A percentile compares a stretch with the other conserved stretches of the same genome.
Evolutionary conservation across 257 asterid species (phyloP).

Genomic region (Lavandula angustifolia): DNA sequence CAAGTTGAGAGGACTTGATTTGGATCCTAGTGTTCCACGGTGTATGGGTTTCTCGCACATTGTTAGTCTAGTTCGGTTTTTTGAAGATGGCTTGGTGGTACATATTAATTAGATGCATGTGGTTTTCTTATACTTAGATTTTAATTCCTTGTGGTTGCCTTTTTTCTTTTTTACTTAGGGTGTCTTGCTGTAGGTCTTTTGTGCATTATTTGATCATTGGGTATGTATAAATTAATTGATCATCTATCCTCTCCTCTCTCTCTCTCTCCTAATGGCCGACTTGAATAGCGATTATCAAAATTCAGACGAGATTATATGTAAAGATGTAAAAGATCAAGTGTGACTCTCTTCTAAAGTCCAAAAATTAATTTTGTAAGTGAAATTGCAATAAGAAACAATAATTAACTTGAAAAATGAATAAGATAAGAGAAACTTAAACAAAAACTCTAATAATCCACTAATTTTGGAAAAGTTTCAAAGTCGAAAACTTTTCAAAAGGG

Average conservation of each 20-base stretch:
- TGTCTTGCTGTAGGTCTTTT: slow-evolving; percentile 1
- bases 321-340: too few species aligned
- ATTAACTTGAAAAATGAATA: too few species aligned
- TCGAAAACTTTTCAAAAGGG: too few species aligned
- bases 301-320: too few species aligned
- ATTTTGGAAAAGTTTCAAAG: too few species aligned
- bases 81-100: slow-evolving; percentile 20
- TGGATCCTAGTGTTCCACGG: too few species aligned
- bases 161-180: slow-evolving; percentile 16
- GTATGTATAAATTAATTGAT: slow-evolving; percentile 2
- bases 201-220: slow-evolving; percentile 9
- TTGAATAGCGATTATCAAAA: too few species aligned
- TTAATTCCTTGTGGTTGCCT: slow-evolving; percentile 5
- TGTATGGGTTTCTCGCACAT: neutral
- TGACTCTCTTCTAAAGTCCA: too few species aligned
- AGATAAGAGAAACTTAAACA: too few species aligned
- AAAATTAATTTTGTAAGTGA: too few species aligned
- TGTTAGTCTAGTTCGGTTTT: neutral
- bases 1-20: slow-evolving; percentile 44
- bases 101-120: slow-evolving; percentile 28
- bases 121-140: slow-evolving; percentile 25
- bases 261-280: neutral
- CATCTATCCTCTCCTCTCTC: neutral
- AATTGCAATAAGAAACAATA: too few species aligned
- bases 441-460: too few species aligned